Evolutionary conservation across 108 stramenopile genomes (phyloP), one percentile per base, ranked within the genome.

Genomic region (Asterionellopsis glacialis): DNA sequence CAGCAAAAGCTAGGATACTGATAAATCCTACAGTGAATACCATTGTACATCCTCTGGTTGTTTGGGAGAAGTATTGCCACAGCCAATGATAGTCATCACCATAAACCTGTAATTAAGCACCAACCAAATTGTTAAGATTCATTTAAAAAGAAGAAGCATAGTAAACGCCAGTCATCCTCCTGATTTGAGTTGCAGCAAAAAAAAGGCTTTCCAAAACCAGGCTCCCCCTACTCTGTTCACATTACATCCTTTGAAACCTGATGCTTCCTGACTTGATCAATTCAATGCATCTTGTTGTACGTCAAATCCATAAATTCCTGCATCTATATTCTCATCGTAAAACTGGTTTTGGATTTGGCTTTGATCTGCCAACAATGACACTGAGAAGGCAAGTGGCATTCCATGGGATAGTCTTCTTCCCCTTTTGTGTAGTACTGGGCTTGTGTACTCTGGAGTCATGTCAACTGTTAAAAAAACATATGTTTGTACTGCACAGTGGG

Each of bases 11-110:
- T 26, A 86, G 47, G 11, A 86, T 71, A 28, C 41, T 42, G 16
- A 80, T 1, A 27, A 80, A 79, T 23, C 81, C 85, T 41, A 77
- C 14, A 16, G 55, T 66, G 16, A 41, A 76, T 21, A 80, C 64
- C 28, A 86, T 27, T 6, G 63, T 21, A 41, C 76, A 47, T 23
- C 79, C 81, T 50, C 41, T 60, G 0, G 16, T 21, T 41, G 81
- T 75, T 0, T 60, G 0, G 79, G 79, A 50, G 70, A 57, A 28
- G 69, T 54, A 51, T 86, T 86, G 18, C 85, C 85, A 39, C 78
- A 82, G 11, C 85, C 85, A n/a, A 84, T 58, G 47, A 9, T 48
- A 40, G 55, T 57, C 63, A 64, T 64, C 9, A 57, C 57, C 4
- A 56, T 64, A 18, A 64, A 33, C 33, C 33, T 33, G 33, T 5